Evolutionary conservation across 1,139 yeast species (phyloP), one percentile per base, ranked within the genome.

Genomic region (Candida sanyaensis): DNA sequence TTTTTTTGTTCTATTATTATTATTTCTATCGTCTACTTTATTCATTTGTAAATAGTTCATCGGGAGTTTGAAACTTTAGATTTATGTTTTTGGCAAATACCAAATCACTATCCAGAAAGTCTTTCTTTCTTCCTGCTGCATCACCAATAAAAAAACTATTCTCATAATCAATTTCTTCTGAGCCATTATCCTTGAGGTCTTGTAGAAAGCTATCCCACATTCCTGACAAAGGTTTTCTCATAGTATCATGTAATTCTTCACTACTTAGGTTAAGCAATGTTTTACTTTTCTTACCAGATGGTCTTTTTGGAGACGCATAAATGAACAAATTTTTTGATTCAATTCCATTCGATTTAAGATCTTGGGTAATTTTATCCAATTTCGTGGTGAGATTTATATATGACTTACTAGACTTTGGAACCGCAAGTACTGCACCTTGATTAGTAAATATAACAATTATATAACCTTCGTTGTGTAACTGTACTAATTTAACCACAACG

Each of bases 131-230:
- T 0, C 98, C 99, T 6, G 97, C 98, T 0, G 98, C 98, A 69
- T 93, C 99, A 5, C 99, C 99, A n/a, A 92, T 92, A 61, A 68
- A 93, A 53, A 86, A 79, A 47, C 88, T 80, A 27, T 68, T 55
- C 1, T 66, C 70, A 39, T 64, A 47, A 50, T 78, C 79, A 1
- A 83, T 56, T 46, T 21, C 51, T 9, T 8, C n/a, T 11, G 5
- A 5, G 50, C 32, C 34, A 13, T 55, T 33, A n/a, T 62, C 56
- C 10, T 53, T 52, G 8, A 41, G 31, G 24, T 32, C 37, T 11
- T 24, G 26, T 33, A 41, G 26, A 32, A 86, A 68, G 40, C 70
- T 75, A 1, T 71, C 63, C 83, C 86, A 84, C 91, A 88, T 85
- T 0, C 96, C 97, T 0, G 62, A 63, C 3, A 68, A 71, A 0